Conservation (phyloP, 129 eudicot species). For the Ambrosia artemisiifolia region DNA sequence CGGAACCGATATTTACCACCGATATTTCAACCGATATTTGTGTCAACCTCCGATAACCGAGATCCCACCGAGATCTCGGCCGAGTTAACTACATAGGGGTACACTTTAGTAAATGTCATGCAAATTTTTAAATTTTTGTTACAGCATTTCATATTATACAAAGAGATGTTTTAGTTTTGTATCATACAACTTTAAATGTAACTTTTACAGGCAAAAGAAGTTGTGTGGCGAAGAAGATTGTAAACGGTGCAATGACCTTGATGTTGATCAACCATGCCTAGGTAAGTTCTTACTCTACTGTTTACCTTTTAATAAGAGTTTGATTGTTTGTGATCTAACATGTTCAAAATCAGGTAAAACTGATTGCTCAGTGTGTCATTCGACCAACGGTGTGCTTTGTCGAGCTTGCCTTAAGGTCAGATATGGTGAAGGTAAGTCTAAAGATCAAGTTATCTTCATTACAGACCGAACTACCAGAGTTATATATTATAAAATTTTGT, state of each 20-base stretch:
- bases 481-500: not conserved
- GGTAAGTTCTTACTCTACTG: slow-evolving; percentile 36
- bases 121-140: not conserved
- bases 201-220: slow-evolving; percentile 63
- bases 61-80: too few species aligned
- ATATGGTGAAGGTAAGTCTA: slow-evolving; percentile 68
- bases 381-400: slow-evolving; percentile 60
- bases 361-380: slow-evolving; percentile 75
- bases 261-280: slow-evolving; percentile 58
- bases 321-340: not conserved
- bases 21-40: too few species aligned
- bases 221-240: slow-evolving; percentile 86
- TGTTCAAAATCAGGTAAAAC: slow-evolving; percentile 54
- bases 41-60: too few species aligned
- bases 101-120: not conserved
- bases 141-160: not conserved
- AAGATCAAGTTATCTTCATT: not conserved
- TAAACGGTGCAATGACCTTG: slow-evolving; percentile 54
- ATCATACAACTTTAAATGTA: not conserved
- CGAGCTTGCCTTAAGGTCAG: slow-evolving; percentile 76
- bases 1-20: too few species aligned
- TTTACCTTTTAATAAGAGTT: not conserved
- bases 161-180: not conserved
- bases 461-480: too few species aligned
- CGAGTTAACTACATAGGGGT: too few species aligned